phyloP scores from a whole-genome alignment of 2,329 filamentous ascomycete species.

The Nannizziopsis barbatae region DNA sequence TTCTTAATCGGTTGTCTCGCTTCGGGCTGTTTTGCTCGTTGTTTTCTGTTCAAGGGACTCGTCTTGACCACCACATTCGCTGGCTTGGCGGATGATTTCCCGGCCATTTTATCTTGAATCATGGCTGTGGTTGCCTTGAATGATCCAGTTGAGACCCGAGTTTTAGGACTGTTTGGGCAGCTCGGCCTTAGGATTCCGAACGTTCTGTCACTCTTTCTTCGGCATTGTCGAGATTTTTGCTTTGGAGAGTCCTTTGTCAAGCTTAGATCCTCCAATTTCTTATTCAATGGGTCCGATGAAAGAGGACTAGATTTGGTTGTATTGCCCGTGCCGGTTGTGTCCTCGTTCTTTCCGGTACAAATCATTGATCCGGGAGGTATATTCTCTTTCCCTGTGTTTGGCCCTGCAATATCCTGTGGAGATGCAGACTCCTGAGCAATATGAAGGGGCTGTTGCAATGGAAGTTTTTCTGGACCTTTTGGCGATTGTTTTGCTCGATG shows the following conservation, averaged over 20 bases:
- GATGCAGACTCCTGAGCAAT: conserved; percentile 33
- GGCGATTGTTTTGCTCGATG: conserved; percentile 20
- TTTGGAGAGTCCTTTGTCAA: background rate
- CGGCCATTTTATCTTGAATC: background rate
- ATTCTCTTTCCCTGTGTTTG: conserved; percentile 53
- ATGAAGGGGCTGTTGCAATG: conserved; percentile 37
- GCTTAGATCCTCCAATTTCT: background rate
- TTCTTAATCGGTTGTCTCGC: conserved; percentile 11
- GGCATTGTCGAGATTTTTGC: background rate
- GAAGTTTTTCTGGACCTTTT: conserved; percentile 28
- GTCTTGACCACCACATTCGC: conserved; percentile 12
- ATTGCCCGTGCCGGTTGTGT: conserved; percentile 11
- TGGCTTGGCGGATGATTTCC: background rate
- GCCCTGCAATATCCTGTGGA: conserved; percentile 40
- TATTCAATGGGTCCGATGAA: conserved; percentile 24
- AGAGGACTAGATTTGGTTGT: conserved; percentile 12
- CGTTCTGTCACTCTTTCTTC: background rate
- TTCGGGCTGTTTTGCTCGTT: background rate
- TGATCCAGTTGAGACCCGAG: background rate
- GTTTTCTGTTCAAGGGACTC: conserved; percentile 9
- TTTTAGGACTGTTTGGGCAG: conserved; percentile 8
- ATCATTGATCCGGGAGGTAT: conserved; percentile 40
- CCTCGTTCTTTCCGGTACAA: conserved; percentile 15
- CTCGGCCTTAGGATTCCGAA: background rate
- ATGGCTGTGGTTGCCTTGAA: background rate